Evolutionary conservation across 1,284 basidiomycete species (phyloP).

Genomic region (Cystobasidium pallidum): DNA sequence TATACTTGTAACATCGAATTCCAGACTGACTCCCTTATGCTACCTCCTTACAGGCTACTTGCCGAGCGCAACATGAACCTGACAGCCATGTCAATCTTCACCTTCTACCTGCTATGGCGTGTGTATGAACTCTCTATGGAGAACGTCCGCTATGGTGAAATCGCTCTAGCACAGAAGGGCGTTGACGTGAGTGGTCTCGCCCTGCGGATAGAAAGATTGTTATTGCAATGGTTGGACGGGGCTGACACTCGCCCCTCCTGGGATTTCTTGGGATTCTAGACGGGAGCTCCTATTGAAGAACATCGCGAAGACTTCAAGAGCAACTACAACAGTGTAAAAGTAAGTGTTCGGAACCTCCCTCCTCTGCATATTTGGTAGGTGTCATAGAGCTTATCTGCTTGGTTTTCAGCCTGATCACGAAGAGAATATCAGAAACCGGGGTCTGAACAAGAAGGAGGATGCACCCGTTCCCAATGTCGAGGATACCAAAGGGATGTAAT

Average conservation of each 20-base stretch:
- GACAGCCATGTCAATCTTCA: conserved; percentile 33
- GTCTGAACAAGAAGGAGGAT: conserved; percentile 26
- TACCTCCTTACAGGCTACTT: conserved; percentile 17
- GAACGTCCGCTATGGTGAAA: conserved; percentile 31
- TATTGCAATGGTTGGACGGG: too few relatives aligned
- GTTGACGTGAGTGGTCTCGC: conserved; percentile 25
- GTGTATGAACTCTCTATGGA: conserved; percentile 39
- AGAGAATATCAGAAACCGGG: conserved; percentile 22
- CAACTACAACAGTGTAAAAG: conserved; percentile 31
- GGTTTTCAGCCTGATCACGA: conserved; percentile 36
- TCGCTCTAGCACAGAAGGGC: conserved; percentile 22
- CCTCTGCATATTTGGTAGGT: too few relatives aligned
- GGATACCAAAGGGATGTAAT: not conserved
- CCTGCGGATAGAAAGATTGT: not conserved
- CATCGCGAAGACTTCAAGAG: conserved; percentile 33
- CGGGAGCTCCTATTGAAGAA: conserved; percentile 36
- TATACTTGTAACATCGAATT: not conserved
- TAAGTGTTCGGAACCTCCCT: too few relatives aligned
- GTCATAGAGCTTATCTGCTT: not conserved
- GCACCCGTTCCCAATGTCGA: conserved; percentile 32
- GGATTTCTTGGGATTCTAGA: conserved; percentile 1
- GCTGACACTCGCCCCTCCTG: too few relatives aligned
- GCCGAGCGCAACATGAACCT: conserved; percentile 42
- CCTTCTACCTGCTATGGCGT: conserved; percentile 32
- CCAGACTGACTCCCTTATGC: not conserved